phyloP scores from a whole-genome alignment of 768 basidiomycete species.

The Fomitopsis pulvina region DNA sequence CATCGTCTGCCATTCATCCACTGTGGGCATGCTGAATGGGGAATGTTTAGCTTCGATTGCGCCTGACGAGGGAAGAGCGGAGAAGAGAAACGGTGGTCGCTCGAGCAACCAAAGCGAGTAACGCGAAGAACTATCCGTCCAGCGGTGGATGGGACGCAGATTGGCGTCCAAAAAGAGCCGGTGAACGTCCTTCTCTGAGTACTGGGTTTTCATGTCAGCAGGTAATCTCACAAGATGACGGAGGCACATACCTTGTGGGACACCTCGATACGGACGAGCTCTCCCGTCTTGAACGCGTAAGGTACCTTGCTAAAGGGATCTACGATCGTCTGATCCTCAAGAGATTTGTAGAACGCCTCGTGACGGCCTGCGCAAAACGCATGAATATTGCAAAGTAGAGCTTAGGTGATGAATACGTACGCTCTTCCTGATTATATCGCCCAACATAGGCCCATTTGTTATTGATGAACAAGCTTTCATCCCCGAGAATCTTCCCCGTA shows the following conservation, averaged over 20 bases:
- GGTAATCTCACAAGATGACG: background rate
- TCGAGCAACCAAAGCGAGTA: slow-evolving; percentile 93
- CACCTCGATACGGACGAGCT: slow-evolving; percentile 80
- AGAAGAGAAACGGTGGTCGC: slow-evolving; percentile 76
- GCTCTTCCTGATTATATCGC: slow-evolving; percentile 47
- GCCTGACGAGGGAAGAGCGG: slow-evolving; percentile 32
- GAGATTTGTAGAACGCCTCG: slow-evolving; percentile 78
- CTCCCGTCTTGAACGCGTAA: slow-evolving; percentile 57
- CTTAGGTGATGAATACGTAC: no score
- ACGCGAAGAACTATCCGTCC: slow-evolving; percentile 64
- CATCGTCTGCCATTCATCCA: slow-evolving; percentile 73
- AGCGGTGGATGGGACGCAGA: slow-evolving; percentile 80
- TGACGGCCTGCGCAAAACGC: slow-evolving; percentile 54
- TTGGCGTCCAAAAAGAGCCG: slow-evolving; percentile 66
- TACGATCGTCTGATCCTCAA: slow-evolving; percentile 46
- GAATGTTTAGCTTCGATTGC: slow-evolving; percentile 1
- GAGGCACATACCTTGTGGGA: slow-evolving; percentile 65
- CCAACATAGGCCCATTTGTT: slow-evolving; percentile 72
- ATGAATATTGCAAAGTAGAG: no score
- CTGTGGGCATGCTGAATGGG: slow-evolving; percentile 63
- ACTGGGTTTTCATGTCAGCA: slow-evolving; percentile 40
- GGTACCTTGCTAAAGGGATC: slow-evolving; percentile 39
- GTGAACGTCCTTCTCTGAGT: slow-evolving; percentile 65
- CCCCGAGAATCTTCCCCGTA: slow-evolving; percentile 62
- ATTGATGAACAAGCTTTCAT: slow-evolving; percentile 56